Base-by-base conservation (phyloP, 1,284 basidiomycete genomes). In the Boletus sp. region DNA sequence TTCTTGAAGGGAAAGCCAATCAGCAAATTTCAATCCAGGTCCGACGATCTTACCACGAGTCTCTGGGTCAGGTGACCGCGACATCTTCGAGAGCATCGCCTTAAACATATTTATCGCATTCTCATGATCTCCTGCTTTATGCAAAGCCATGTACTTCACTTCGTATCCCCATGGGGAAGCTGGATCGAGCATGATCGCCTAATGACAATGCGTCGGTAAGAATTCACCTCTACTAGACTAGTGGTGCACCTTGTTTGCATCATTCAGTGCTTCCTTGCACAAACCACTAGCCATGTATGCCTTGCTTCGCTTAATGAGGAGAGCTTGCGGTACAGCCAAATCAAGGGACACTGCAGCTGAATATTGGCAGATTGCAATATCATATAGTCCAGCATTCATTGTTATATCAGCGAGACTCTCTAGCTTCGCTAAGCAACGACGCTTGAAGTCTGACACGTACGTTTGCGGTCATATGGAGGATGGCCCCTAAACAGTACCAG, bases 341-440 rank as follows among this genome's bases (percentile, higher is more conserved):
- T 23, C 3, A 1, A 62, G 47, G 4, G 51, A 55, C 7, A 61
- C 14, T 19, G 33, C 33, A 25, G 43, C 21, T 1, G 59, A 60
- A 35, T 62, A 61, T 3, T 21, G 43, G 1, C 21, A 19, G 19
- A 62, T 57, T 4, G 61, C 62, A 1, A 48, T 23, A 6, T 61
- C 51, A 11, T 56, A 7, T 14, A 6, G 35, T 8, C 16, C 6
- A 10, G 16, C 19, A 7, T 11, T 8, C 40, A 25, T 21, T 0
- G 62, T 47, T 1, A 6, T 7, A 33, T 64, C 55, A 4, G 51
- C 62, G 2, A 55, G 21, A 8, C 6, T n/a, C 5, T 31, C 51
- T 5, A 63, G 21, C 11, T 38, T 53, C 11, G 2, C 4, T 2
- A 11, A 5, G 14, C 33, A 63, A 19, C 40, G 61, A 2, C 1